Evolutionary conservation across 306 rosid species (phyloP), one percentile per base, ranked within the genome.

Genomic region (Lablab purpureus): DNA sequence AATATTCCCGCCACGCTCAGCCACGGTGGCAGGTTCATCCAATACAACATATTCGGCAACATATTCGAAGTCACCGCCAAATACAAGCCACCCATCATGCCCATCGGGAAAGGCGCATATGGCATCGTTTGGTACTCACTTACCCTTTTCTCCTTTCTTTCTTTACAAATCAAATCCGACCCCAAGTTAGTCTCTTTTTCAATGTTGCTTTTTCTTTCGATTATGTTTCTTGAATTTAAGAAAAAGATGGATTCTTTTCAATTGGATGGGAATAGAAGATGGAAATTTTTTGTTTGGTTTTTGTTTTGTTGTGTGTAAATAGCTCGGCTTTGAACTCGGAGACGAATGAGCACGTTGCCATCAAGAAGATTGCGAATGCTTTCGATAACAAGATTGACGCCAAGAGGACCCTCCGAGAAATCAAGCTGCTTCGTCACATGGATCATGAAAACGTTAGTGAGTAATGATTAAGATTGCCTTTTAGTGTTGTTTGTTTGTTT

Each of bases 51-150:
- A 37, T 94, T 94, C 87, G 98, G 97, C 2, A 94, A 94, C 81
- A 86, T 94, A 30, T 94, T 94, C 41, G 97, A 94, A 84, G 94
- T 94, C 60, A 90, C 97, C 4, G 96, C 97, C 7, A 92, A 92
- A 88, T 94, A 94, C 93, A 90, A 89, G 82, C 98, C 97, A 19
- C 98, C 98, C 37, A 90, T 94, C 85, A 88, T 94, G 98, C 98
- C 98, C 45, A 94, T 94, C 84, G 98, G 98, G 12, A 94, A 92
- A 83, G 98, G 98, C 78, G 98, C 98, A 18, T 94, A 90, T 76
- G 98, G 98, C 78, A 94, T 94, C 90, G 98, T 94, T 78, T 94
- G 98, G 98, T 94, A 83, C 21, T 49, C 37, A 13, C 19, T 30
- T 12, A 59, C 65, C 67, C 78, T 79, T 79, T 47, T 70, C 7